A percentile compares a stretch with the other conserved stretches of the same genome.
Evolutionary conservation across 768 basidiomycete genomes (phyloP).

Genomic region (Mycena filopes): DNA sequence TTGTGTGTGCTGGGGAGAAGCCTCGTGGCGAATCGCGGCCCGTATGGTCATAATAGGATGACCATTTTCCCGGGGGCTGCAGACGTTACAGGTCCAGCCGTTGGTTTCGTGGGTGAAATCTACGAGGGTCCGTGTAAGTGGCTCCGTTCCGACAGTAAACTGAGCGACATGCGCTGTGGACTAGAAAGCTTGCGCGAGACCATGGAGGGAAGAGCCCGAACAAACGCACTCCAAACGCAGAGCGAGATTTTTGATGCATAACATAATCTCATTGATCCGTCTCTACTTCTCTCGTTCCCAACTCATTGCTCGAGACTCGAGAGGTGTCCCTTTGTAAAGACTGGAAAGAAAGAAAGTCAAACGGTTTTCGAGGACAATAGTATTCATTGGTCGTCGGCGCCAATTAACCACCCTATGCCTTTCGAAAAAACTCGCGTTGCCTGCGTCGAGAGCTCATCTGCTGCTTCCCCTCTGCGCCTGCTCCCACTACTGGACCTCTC

Average conservation of each 20-base stretch:
- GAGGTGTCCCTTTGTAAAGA: too few relatives aligned
- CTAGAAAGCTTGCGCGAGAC: constrained; percentile 5
- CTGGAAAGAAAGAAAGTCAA: too few relatives aligned
- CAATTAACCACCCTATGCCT: constrained; percentile 97
- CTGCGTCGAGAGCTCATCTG: constrained; percentile 75
- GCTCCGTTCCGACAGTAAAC: not conserved
- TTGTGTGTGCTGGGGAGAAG: constrained; percentile 33
- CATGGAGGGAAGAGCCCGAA: not conserved
- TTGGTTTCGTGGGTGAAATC: constrained; percentile 39
- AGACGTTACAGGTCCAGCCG: constrained; percentile 52
- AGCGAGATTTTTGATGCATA: too few relatives aligned
- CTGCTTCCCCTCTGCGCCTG: constrained; percentile 49
- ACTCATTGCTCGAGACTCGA: too few relatives aligned
- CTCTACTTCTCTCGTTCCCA: too few relatives aligned
- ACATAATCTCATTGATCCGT: too few relatives aligned
- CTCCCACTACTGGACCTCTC: constrained; percentile 53
- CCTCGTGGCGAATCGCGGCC: constrained; percentile 42
- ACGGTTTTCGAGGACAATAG: too few relatives aligned
- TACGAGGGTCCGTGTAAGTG: constrained; percentile 17
- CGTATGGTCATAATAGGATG: constrained; percentile 38
- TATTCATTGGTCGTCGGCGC: constrained; percentile 72
- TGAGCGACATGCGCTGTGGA: constrained; percentile 20
- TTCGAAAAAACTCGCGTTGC: constrained; percentile 84
- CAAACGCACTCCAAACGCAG: not conserved
- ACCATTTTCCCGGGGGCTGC: constrained; percentile 55